A percentile compares a stretch with the other conserved stretches of the same genome.
phyloP scores from a whole-genome alignment of 441 rosid genomes.

The Monsonia emarginata region DNA sequence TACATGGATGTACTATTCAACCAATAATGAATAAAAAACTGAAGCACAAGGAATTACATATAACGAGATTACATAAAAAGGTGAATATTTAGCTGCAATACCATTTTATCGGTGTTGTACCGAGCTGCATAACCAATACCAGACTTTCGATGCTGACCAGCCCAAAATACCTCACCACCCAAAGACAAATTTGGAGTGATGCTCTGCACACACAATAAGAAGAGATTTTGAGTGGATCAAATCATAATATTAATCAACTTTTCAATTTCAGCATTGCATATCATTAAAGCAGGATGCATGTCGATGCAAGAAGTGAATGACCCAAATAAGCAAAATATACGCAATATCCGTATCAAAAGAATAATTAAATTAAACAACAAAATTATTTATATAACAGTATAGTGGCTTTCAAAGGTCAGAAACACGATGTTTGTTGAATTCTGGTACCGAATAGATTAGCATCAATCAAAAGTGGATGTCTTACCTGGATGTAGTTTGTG shows the following conservation, averaged over 20 bases:
- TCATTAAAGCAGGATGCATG: no score
- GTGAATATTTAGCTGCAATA: slow-evolving; percentile 22
- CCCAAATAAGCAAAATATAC: neutral
- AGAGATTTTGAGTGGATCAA: neutral
- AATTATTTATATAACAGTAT: neutral
- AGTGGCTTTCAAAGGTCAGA: neutral
- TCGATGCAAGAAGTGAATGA: neutral
- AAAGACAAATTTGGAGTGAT: slow-evolving; percentile 59
- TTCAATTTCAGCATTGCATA: no score
- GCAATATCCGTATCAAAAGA: neutral
- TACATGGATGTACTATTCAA: neutral
- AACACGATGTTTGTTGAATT: neutral
- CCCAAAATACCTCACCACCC: slow-evolving; percentile 94
- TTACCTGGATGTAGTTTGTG: slow-evolving; percentile 87
- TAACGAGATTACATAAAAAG: neutral
- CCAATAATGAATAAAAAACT: neutral
- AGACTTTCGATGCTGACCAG: slow-evolving; percentile 89
- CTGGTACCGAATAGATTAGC: neutral
- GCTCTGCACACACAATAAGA: slow-evolving; percentile 36
- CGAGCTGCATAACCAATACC: slow-evolving; percentile 93
- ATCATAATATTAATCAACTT: neutral
- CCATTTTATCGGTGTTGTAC: slow-evolving; percentile 85
- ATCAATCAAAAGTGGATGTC: neutral
- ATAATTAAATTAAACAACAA: neutral
- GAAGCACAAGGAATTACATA: neutral